Evolutionary conservation across 2,329 filamentous ascomycete species (phyloP).

Genomic region (Camillea tinctor): DNA sequence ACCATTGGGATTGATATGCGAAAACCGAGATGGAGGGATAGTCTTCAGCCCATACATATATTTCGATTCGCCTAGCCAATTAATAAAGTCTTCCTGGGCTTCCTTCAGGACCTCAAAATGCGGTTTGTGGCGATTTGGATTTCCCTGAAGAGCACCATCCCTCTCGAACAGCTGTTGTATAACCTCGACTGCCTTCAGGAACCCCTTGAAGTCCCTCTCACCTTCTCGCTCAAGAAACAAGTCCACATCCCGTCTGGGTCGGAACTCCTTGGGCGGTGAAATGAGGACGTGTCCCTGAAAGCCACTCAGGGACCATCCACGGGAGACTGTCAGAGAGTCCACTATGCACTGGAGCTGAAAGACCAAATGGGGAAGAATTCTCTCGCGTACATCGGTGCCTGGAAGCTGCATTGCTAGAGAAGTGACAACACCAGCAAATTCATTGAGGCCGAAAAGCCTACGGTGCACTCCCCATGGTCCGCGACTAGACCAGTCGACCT

Average conservation of each 20-base stretch:
- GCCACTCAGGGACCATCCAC: constrained; percentile 40
- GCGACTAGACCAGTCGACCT: constrained; percentile 41
- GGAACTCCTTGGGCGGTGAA: constrained; percentile 36
- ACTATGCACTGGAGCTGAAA: constrained; percentile 52
- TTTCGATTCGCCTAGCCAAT: constrained; percentile 39
- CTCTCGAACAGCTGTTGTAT: constrained; percentile 32
- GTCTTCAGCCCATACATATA: constrained; percentile 33
- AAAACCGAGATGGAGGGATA: constrained; percentile 43
- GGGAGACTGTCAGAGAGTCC: constrained; percentile 44
- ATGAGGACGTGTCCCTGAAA: constrained; percentile 36
- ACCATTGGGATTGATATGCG: constrained; percentile 40
- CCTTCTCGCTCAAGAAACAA: constrained; percentile 40
- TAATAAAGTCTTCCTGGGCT: constrained; percentile 32
- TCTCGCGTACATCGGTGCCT: constrained; percentile 35
- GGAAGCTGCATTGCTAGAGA: constrained; percentile 45
- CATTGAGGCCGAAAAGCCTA: constrained; percentile 43
- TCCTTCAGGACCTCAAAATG: constrained; percentile 26
- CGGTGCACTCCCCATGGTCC: constrained; percentile 39
- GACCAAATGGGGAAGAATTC: constrained; percentile 46
- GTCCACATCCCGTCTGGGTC: constrained; percentile 41
- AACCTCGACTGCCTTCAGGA: constrained; percentile 29
- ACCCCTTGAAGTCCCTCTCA: constrained; percentile 30
- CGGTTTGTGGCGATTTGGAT: constrained; percentile 8
- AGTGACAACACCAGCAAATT: constrained; percentile 45
- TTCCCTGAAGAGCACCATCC: constrained; percentile 18